Evolutionary conservation across 176 grass and related monocot genomes (phyloP), one percentile per base, ranked within the genome.

Genomic region (Neostapfia colusana): DNA sequence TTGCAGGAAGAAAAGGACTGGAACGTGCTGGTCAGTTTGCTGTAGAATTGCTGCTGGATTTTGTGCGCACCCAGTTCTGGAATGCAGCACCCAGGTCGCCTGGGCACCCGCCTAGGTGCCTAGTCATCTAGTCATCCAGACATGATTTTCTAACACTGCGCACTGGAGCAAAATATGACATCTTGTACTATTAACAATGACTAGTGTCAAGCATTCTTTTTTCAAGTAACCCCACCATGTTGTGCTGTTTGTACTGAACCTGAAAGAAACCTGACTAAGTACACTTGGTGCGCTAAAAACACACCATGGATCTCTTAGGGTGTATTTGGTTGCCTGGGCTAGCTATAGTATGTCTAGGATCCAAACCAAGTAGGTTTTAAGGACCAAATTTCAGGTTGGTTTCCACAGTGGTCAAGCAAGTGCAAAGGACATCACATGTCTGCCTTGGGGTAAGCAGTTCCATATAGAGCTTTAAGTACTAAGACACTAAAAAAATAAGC

Each of bases 351-450:
- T 48, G 44, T 48, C 44, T 48, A 44, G 7, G 42, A 48, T 48
- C 11, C 44, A 48, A 48, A 48, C 13, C 14, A 48, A 13, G 44
- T 48, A 15, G 49, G 17, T 53, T 53, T 53, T 20, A 8, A 20
- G 49, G 49, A 53, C 53, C 35, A 59, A 59, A 39, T 59, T 43
- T 15, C 21, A 74, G n/a, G 7, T 43, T 58, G 6, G 6, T 68
- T 67, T 67, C 21, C 65, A 27, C 65, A 67, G 38, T 73, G 42
- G 35, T 73, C 34, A n/a, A n/a, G n/a, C n/a, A n/a, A 25, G 36
- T 39, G 21, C 35, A 42, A 16, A 41, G 36, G 55, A 12, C 63
- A 15, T 36, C 14, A 18, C 50, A 15, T 36, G 39, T 18, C 75
- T 16, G 63, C n/a, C 54, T 34, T 49, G 41, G 14, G 56, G 58